Conservation (phyloP, 2,329 filamentous ascomycete species). For the Paraphoma sp. region DNA sequence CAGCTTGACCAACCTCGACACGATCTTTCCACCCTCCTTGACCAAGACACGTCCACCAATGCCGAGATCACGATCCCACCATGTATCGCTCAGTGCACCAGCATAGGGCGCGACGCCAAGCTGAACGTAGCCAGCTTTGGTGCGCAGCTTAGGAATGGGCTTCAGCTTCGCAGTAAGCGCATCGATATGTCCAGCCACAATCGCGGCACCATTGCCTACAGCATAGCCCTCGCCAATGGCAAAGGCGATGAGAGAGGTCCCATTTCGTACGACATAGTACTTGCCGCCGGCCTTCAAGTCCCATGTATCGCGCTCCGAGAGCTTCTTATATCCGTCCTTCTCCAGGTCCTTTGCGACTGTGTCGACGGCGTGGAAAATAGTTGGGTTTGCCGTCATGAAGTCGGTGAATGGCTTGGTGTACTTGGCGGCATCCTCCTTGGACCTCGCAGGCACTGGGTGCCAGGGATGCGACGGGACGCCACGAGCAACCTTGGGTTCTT, state of each 20-base stretch:
- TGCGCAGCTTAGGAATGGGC: conserved; percentile 85
- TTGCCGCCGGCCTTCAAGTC: conserved; percentile 81
- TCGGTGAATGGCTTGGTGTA: conserved; percentile 86
- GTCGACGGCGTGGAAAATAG: conserved; percentile 87
- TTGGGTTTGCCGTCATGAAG: conserved; percentile 89
- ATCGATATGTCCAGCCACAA: conserved; percentile 92
- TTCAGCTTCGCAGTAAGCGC: conserved; percentile 89
- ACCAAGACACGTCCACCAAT: conserved; percentile 90
- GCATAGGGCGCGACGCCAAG: conserved; percentile 93
- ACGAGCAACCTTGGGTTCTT: conserved; percentile 7
- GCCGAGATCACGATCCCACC: conserved; percentile 96
- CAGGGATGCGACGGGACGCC: conserved; percentile 24
- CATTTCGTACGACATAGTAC: conserved; percentile 88
- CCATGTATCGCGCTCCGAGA: conserved; percentile 85
- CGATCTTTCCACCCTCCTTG: conserved; percentile 79
- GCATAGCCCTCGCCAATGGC: conserved; percentile 80
- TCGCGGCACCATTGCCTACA: conserved; percentile 83
- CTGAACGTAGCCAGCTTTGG: conserved; percentile 84
- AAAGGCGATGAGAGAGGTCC: conserved; percentile 85
- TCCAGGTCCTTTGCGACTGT: conserved; percentile 77
- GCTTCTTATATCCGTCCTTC: conserved; percentile 75
- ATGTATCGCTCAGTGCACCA: conserved; percentile 83
- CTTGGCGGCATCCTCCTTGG: conserved; percentile 39
- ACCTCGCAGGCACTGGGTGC: conserved; percentile 20
- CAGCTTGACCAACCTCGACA: conserved; percentile 83